A percentile compares a stretch with the other conserved stretches of the same genome.
Conservation (phyloP, 495 filamentous ascomycete genomes). For the Xylaria acuta region DNA sequence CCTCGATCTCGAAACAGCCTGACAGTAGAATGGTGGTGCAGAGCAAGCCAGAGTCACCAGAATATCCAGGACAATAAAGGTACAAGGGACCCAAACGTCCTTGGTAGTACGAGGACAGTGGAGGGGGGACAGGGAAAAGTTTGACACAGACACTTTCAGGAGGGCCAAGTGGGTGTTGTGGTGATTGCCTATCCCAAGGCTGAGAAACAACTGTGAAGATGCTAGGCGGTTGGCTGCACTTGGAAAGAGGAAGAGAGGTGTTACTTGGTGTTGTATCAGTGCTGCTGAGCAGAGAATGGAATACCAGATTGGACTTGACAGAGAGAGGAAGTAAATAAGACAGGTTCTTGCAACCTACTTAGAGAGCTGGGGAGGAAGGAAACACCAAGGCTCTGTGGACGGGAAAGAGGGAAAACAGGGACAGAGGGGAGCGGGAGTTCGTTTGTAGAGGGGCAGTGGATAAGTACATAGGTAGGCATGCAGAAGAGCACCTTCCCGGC, state of each 20-base stretch:
- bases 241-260: background rate
- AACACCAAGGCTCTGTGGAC: background rate
- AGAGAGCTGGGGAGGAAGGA: background rate
- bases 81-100: background rate
- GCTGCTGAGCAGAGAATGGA: background rate
- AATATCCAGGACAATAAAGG: background rate
- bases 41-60: background rate
- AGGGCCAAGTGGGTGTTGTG: background rate
- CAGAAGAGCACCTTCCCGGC: conserved; percentile 3
- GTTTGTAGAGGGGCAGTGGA: conserved; percentile 10
- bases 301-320: background rate
- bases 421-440: background rate
- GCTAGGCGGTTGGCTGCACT: background rate
- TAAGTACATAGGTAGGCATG: background rate
- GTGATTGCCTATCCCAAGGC: background rate
- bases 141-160: background rate
- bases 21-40: background rate
- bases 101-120: background rate
- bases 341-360: background rate
- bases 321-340: background rate
- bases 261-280: background rate
- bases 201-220: background rate
- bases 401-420: background rate
- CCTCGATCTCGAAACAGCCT: background rate
- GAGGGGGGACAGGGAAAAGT: background rate